Evolutionary conservation across 169 alveolate species (phyloP), one percentile per base, ranked within the genome.

Genomic region (Plasmodium sp.): DNA sequence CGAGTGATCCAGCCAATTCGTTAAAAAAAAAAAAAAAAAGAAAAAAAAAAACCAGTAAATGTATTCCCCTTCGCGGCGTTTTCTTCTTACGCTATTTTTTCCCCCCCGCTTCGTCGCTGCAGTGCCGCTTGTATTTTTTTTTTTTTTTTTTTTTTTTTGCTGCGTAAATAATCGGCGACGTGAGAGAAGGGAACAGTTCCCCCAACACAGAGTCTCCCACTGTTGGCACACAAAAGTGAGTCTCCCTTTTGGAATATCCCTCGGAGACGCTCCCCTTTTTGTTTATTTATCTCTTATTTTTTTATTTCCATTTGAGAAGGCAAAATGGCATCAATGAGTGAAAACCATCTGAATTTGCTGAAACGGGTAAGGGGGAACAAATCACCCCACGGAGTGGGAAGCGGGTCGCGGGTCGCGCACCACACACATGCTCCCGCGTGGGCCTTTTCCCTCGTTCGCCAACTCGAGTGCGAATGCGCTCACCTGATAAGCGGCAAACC

Each of bases 281-380:
- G 0, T 22, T 22, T 41, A 77, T 77, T 31, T 7, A 34, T 7
- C n/a, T 41, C 2, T 81, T 5, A 80, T 81, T 81, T 22, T 51
- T 9, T 81, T 51, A 39, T 45, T 5, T 83, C 12, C 33, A 18
- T 58, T 58, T 58, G 33, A 62, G 31, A 33, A 14, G 58, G 31
- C 27, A 83, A 62, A 33, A 83, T 73, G 84, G 18, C 31, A 14
- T 73, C 79, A 9, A 84, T 84, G 84, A 74, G 54, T 74, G 93
- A 84, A 27, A 84, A 84, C 74, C 77, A 73, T 5, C 5, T 84
- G 56, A 48, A 27, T 41, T 84, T 83, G 41, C 9, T 84, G 41
- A 84, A 84, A 43, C 77, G 93, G 84, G 93, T 84, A 84, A 39
- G 84, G 16, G 16, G 58, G 27, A 84, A 51, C 27, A 27, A 33